Evolutionary conservation across 2,329 filamentous ascomycete genomes (phyloP), one percentile per base, ranked within the genome.

Genomic region (Alternaria sp.): DNA sequence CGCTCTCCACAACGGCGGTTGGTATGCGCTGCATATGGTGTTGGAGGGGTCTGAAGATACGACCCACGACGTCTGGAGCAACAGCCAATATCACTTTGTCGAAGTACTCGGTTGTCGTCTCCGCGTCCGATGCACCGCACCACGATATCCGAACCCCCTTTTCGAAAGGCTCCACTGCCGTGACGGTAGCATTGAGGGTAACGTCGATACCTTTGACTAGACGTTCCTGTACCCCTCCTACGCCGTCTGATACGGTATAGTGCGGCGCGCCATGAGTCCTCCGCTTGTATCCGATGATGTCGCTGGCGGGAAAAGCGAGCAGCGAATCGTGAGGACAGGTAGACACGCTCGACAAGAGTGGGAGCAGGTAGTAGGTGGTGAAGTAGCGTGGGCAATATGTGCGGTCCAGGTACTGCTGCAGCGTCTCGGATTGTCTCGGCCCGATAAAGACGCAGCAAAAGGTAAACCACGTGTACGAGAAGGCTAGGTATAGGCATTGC

Each of bases 81-180:
- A 88, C 83, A 0, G 85, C 85, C 1, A 88, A 74, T 24, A 88
- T 75, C 0, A 86, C 84, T 2, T 78, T 78, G 53, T 87, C 85
- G 53, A 87, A 87, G 0, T 66, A 53, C 18, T 82, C 78, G 24
- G 55, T 56, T 11, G 77, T 65, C 14, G 48, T 28, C 0, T 67
- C 34, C 0, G 59, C 66, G 3, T 62, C 38, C 5, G 64, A 49
- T 11, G 43, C 24, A 59, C 59, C 20, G 57, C 54, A 65, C 81
- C 81, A 84, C 2, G 67, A 65, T 6, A 84, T 59, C 9, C 61
- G 64, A 5, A 81, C 73, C 11, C 65, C 67, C 22, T 69, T 62
- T 7, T 62, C 65, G 20, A 54, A 51, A 6, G 75, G 68, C 30
- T 75, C 69, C 2, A 83, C 77, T 28, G 72, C 66, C 3, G 73